Base-by-base conservation (phyloP, 805 yeast genomes). In the Metschnikowia lochheadii region DNA sequence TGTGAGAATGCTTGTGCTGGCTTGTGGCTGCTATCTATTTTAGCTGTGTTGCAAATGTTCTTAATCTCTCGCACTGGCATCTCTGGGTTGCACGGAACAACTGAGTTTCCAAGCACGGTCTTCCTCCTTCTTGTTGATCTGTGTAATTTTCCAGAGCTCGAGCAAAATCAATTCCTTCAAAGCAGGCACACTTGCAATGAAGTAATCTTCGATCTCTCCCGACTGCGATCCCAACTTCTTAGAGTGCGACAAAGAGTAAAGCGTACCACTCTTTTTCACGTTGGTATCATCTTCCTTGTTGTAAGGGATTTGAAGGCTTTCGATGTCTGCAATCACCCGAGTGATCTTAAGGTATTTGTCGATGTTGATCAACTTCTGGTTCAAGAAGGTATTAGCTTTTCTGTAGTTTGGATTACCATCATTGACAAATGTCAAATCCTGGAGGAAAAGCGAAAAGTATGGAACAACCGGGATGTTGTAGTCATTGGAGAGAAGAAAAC, bases 361-460 rank as follows among this genome's bases (percentile, higher is more conserved):
- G 55, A 87, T 79, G 61, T 87, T 86, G 60, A 87, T 80, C 55
- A 85, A 70, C 58, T 79, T 80, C 59, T 80, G 81, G 54, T 76
- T 76, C 59, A 81, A 69, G 59, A 80, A 80, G 5, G 72, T 78
- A 53, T 82, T 80, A 5, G 85, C 83, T 53, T 75, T 79, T 62
- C 91, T 73, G 63, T 72, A 83, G 58, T 81, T 84, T 37, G 85
- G 77, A 62, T 87, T 87, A n/a, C 94, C 92, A 57, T 87, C 95
- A 46, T 83, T 78, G n/a, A 86, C 81, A 68, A 87, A 86, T 0
- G 91, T 86, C 59, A 87, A 72, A 66, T 87, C 96, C 66, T 85
- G 94, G 41, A 87, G 69, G 63, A 85, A 87, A 48, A 87, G 68
- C 42, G 86, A 83, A 50, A 87, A 76, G 62, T 86, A 87, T 15